Base-by-base conservation (phyloP, 164 flowering plant species). In the Stephania cephalantha region DNA sequence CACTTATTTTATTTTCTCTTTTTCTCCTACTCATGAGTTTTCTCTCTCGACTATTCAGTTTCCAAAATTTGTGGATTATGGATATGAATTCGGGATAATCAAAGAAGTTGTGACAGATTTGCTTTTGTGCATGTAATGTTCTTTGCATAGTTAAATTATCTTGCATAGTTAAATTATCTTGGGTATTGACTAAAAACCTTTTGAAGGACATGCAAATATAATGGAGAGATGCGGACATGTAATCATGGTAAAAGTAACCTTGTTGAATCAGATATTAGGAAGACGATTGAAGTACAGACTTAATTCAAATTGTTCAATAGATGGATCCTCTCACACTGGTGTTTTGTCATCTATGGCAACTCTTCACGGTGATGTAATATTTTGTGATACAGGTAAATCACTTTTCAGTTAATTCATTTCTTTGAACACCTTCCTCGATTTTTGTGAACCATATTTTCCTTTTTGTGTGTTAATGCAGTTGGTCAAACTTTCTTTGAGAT, bases 301-400 rank as follows among this genome's bases (percentile, higher is more conserved):
- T 71, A 75, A 75, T 77, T 31, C 81, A 68, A 66, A 29, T 44
- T 68, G 52, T 79, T 80, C 89, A 7, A 48, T 69, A 17, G 84
- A 82, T 25, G 84, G 81, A 53, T 71, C 81, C 67, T 82, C 81
- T 52, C 76, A 79, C 82, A 83, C 84, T 76, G 82, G 81, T 74
- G 82, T 91, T 55, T 74, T 91, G 74, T 94, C 99, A 52, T 89
- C 95, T 64, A 55, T 88, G 7, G 86, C 88, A 52, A 78, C 83
- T 44, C 79, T 79, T 70, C 78, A 82, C 75, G 76, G 87, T 63
- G 68, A 83, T 65, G 52, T 88, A 71, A 25, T 92, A 58, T 77
- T 89, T 71, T 92, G 90, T 80, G 97, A 92, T 78, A 77, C 84
- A n/a, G 97, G 99, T 96, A 86, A 66, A 15, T 46, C 44, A 46